Conservation (phyloP, 2,329 filamentous ascomycete species). For the Phialocephala sp. region DNA sequence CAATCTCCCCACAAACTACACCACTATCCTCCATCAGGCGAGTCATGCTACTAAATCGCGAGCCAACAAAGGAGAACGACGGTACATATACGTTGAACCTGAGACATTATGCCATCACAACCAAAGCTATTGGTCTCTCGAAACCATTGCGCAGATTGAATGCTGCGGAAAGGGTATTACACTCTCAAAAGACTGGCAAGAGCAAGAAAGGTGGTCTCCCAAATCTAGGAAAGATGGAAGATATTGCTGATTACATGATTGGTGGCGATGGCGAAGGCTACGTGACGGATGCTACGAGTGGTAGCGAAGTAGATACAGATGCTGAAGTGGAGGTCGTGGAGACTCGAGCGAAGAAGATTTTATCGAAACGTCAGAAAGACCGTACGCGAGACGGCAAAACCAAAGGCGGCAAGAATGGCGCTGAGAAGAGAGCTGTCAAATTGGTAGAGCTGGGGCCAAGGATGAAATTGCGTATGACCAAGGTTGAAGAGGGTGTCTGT, state of each 20-base stretch:
- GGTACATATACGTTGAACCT: constrained; percentile 84
- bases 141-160: constrained; percentile 84
- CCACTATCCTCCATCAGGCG: constrained; percentile 91
- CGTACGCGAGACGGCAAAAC: constrained; percentile 48
- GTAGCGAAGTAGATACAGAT: constrained; percentile 92
- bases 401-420: constrained; percentile 44
- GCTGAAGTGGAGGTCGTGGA: constrained; percentile 89
- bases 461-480: constrained; percentile 86
- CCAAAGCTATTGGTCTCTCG: constrained; percentile 82
- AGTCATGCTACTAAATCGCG: constrained; percentile 88
- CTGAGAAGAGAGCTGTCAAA: constrained; percentile 85
- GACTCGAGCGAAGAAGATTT: constrained; percentile 66
- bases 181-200: constrained; percentile 54
- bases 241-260: constrained; percentile 94
- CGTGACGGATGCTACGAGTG: constrained; percentile 82
- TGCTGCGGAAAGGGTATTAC: constrained; percentile 78
- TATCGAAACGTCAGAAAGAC: constrained; percentile 53
- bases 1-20: constrained; percentile 89
- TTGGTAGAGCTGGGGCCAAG: constrained; percentile 90
- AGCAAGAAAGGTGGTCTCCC: constrained; percentile 76
- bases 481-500: constrained; percentile 94
- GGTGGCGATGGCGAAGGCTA: constrained; percentile 84
- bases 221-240: constrained; percentile 87
- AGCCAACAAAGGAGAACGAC: constrained; percentile 58
- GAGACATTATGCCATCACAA: constrained; percentile 94